Evolutionary conservation across 208 protist species (phyloP).

Genomic region (Novymonas esmeraldas): DNA sequence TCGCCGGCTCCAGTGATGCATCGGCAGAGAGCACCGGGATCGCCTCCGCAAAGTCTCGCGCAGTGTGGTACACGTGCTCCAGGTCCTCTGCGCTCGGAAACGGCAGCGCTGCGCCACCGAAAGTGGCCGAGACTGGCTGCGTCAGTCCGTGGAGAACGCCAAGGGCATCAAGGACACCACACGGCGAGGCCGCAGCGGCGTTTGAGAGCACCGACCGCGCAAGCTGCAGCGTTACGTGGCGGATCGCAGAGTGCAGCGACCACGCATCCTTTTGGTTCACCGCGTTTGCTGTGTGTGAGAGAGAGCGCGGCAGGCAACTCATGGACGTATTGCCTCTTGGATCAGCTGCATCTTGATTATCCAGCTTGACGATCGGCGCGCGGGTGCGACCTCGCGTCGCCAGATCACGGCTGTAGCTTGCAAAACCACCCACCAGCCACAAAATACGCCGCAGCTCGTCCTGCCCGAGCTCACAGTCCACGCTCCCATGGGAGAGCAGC

Average conservation of each 20-base stretch:
- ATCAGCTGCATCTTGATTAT: slow-evolving; percentile 1
- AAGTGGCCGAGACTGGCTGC: neutral
- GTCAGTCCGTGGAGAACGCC: neutral
- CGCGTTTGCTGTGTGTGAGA: neutral
- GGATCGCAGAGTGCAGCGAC: neutral
- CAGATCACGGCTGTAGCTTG: too few species aligned
- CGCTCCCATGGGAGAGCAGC: slow-evolving; percentile 5
- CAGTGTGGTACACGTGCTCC: slow-evolving; percentile 3
- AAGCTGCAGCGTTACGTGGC: neutral
- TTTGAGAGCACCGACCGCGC: slow-evolving; percentile 7
- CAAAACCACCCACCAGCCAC: slow-evolving; percentile 21
- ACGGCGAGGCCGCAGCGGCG: neutral
- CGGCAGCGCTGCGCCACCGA: too few species aligned
- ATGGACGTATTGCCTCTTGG: neutral
- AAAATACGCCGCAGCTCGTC: slow-evolving; percentile 16
- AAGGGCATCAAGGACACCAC: slow-evolving; percentile 10
- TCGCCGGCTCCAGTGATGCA: slow-evolving; percentile 12
- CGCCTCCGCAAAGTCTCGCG: neutral
- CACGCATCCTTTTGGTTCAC: neutral
- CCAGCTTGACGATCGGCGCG: too few species aligned
- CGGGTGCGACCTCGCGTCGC: too few species aligned
- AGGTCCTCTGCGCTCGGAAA: neutral
- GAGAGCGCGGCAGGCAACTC: neutral
- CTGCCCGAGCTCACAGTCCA: neutral
- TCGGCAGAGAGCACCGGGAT: slow-evolving; percentile 2